Conservation (phyloP, 169 alveolate genomes). For the Cryptosporidium canis region DNA sequence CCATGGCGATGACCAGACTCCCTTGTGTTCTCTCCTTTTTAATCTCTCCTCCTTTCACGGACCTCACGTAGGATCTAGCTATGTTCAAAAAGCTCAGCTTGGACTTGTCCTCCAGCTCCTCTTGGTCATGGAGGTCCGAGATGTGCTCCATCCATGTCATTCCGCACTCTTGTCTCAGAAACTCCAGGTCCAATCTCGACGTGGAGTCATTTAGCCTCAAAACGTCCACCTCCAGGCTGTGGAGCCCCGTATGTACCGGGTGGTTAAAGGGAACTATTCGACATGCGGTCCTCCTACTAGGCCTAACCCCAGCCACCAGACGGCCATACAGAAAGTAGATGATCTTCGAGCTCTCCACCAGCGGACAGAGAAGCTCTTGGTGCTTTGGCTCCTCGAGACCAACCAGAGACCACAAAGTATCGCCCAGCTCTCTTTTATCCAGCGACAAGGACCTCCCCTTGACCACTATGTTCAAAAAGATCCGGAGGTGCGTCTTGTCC, state of each 20-base stretch:
- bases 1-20: background rate
- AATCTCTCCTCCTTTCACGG: background rate
- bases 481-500: background rate
- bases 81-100: background rate
- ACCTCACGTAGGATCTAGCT: constrained; percentile 15
- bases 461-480: constrained; percentile 16
- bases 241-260: background rate
- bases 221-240: background rate
- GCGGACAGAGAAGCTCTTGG: background rate
- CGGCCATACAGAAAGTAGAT: background rate
- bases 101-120: background rate
- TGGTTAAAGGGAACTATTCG: background rate
- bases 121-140: background rate
- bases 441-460: background rate
- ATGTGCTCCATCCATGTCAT: background rate
- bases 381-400: constrained; percentile 7
- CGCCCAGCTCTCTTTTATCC: background rate
- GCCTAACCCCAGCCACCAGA: no score
- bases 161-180: background rate
- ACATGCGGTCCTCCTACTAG: background rate
- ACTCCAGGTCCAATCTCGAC: background rate
- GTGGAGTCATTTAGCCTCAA: background rate
- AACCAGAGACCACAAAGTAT: background rate
- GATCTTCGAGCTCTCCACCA: background rate
- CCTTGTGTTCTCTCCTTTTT: constrained; percentile 22